These are phyloP conservation scores for Euphorbia peplus DNA, from an alignment of 345 rosid genomes.

Conservation along the genomic window DNA sequence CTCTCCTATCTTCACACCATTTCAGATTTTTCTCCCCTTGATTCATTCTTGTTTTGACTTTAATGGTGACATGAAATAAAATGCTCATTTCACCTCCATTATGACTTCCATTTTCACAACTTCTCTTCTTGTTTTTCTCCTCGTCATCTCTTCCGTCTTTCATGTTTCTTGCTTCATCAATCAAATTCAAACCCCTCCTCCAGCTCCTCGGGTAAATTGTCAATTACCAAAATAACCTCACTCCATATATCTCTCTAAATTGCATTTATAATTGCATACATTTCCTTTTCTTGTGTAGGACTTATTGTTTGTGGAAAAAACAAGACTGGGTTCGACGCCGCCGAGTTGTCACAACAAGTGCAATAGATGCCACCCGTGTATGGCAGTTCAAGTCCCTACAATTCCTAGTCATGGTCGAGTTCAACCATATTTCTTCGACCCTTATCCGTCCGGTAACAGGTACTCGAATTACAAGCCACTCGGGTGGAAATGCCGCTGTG, in stretches of 20 bases:
- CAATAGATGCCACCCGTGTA: constrained; percentile 84
- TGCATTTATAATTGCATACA: neutral
- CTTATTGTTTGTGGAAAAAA: constrained; percentile 50
- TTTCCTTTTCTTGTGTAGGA: constrained; percentile 30
- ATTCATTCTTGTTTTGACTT: neutral
- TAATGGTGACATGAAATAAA: constrained; percentile 17
- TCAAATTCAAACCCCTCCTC: constrained; percentile 14
- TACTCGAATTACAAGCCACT: constrained; percentile 91
- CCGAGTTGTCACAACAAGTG: constrained; percentile 94
- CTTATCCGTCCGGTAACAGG: constrained; percentile 40
- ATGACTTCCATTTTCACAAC: constrained; percentile 3
- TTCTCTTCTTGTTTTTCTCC: constrained; percentile 21
- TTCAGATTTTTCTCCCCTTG: neutral
- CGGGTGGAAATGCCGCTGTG: constrained; percentile 87
- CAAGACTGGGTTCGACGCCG: constrained; percentile 81
- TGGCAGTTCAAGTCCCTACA: constrained; percentile 75
- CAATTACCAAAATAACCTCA: neutral
- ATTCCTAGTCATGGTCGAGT: constrained; percentile 32
- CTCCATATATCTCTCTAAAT: neutral
- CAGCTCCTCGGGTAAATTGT: constrained; percentile 14
- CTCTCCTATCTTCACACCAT: neutral
- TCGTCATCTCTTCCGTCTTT: too few species aligned
- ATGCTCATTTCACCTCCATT: constrained; percentile 19
- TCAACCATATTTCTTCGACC: constrained; percentile 33
- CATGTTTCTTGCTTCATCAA: constrained; percentile 21